A percentile compares a stretch with the other conserved stretches of the same genome.
phyloP scores from a whole-genome alignment of 2,329 filamentous ascomycete species.

The Aspergillus arachidicola region DNA sequence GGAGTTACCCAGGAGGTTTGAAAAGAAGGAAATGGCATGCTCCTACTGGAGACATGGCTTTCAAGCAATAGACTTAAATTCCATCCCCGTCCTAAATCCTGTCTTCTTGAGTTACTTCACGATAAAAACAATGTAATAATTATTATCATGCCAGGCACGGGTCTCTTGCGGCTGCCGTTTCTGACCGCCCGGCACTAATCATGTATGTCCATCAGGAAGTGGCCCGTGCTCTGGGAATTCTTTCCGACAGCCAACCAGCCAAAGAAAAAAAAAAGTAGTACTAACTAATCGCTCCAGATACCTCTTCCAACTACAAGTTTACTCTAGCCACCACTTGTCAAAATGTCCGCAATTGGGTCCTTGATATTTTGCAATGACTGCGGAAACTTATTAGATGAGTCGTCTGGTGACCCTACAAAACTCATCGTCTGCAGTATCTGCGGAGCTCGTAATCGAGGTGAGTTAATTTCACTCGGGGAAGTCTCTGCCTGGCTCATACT shows the following conservation, averaged over 20 bases:
- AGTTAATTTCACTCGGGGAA: constrained; percentile 9
- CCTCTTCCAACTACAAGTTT: background rate
- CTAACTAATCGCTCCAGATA: background rate
- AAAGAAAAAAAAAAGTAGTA: constrained; percentile 22
- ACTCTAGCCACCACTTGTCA: constrained; percentile 5
- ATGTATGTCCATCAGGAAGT: constrained; percentile 11
- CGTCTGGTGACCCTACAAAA: constrained; percentile 74
- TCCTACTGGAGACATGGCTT: constrained; percentile 38
- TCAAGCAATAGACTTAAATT: constrained; percentile 21
- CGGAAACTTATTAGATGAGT: constrained; percentile 83
- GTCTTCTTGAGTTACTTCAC: constrained; percentile 4
- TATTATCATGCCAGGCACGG: constrained; percentile 28
- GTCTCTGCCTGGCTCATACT: constrained; percentile 1
- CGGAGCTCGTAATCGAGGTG: constrained; percentile 81
- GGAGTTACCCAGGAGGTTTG: constrained; percentile 23
- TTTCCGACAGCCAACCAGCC: constrained; percentile 20
- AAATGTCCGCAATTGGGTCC: constrained; percentile 86
- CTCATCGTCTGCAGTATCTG: constrained; percentile 83
- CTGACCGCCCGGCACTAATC: constrained; percentile 31
- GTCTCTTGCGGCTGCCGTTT: constrained; percentile 25
- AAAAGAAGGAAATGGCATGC: constrained; percentile 27
- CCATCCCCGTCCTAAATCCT: constrained; percentile 17
- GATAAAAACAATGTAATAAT: constrained; percentile 23
- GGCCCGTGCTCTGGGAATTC: constrained; percentile 23
- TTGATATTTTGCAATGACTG: constrained; percentile 92